A percentile compares a stretch with the other conserved stretches of the same genome.
Evolutionary conservation across 2,329 filamentous ascomycete species (phyloP).

Genomic region (Colletotrichum sp.): DNA sequence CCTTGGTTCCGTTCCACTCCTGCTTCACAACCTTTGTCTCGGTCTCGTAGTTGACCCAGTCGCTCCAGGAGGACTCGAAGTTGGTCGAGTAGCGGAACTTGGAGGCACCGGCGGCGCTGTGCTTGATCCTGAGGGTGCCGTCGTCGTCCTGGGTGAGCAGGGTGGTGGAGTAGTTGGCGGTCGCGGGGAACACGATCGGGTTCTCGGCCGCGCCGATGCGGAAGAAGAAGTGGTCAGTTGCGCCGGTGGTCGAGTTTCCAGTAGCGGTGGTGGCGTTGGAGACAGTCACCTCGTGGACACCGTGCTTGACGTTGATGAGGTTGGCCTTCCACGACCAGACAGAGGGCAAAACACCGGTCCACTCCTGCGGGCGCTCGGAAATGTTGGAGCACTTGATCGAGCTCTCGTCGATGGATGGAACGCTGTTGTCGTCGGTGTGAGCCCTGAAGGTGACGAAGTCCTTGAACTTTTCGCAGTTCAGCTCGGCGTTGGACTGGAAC

Average conservation of each 20-base stretch:
- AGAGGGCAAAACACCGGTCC: constrained; percentile 58
- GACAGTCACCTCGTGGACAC: constrained; percentile 64
- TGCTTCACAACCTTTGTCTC: constrained; percentile 53
- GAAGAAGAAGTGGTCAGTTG: constrained; percentile 62
- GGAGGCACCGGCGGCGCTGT: constrained; percentile 67
- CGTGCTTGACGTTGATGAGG: constrained; percentile 63
- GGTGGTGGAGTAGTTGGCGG: constrained; percentile 43
- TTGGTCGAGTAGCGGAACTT: constrained; percentile 69
- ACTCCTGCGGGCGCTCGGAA: constrained; percentile 34
- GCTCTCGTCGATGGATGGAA: constrained; percentile 45
- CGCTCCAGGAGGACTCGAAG: constrained; percentile 63
- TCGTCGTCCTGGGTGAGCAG: constrained; percentile 47
- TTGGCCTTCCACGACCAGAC: constrained; percentile 58
- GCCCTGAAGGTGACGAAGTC: constrained; percentile 57
- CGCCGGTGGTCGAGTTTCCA: constrained; percentile 48
- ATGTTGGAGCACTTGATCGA: constrained; percentile 51
- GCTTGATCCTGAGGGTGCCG: constrained; percentile 50
- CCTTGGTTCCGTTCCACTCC: constrained; percentile 60
- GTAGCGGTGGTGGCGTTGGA: constrained; percentile 54
- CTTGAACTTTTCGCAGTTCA: constrained; percentile 63
- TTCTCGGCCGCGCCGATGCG: constrained; percentile 15
- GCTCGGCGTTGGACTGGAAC: constrained; percentile 62
- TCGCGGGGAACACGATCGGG: constrained; percentile 24
- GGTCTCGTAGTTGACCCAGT: constrained; percentile 61
- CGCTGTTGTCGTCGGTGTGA: constrained; percentile 50